Conservation (phyloP, 257 asterid species). For the Perilla frutescens region DNA sequence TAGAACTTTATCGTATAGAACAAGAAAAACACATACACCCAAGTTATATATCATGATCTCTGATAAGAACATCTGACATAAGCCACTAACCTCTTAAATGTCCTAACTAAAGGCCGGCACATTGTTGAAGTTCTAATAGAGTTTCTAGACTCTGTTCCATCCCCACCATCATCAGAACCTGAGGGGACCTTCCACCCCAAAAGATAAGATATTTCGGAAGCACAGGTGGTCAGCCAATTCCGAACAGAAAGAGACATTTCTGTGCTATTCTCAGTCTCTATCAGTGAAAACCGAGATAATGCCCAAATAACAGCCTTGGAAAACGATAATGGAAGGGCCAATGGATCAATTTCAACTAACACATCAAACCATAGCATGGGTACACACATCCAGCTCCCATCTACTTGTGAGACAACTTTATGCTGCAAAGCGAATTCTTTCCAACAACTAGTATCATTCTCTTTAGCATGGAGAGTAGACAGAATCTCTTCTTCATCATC, state of each 20-base stretch:
- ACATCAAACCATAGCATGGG: slow-evolving; percentile 99
- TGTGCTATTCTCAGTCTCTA: slow-evolving; percentile 61
- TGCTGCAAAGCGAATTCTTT: slow-evolving; percentile 71
- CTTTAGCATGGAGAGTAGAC: slow-evolving; percentile 53
- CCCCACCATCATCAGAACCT: slow-evolving; percentile 94
- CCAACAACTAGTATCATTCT: slow-evolving; percentile 78
- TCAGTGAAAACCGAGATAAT: slow-evolving; percentile 76
- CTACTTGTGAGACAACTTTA: slow-evolving; percentile 62
- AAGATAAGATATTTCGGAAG: slow-evolving; percentile 75
- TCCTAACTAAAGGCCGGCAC: slow-evolving; percentile 79
- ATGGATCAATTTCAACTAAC: slow-evolving; percentile 80
- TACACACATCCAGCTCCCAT: slow-evolving; percentile 90
- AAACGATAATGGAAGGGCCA: slow-evolving; percentile 75
- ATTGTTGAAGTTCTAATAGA: slow-evolving; percentile 73
- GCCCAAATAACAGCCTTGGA: slow-evolving; percentile 94
- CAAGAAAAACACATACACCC: slow-evolving; percentile 7
- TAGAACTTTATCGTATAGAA: slow-evolving; percentile 14
- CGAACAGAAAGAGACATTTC: slow-evolving; percentile 59
- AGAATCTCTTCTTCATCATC: slow-evolving; percentile 67
- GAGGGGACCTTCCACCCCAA: slow-evolving; percentile 92
- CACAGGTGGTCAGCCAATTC: slow-evolving; percentile 70
- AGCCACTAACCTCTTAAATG: slow-evolving; percentile 81
- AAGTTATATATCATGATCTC: slow-evolving; percentile 24
- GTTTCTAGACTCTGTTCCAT: slow-evolving; percentile 72
- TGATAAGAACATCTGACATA: slow-evolving; percentile 30